Conservation (phyloP, 176 grass and related monocot genomes). For the Musa troglodytarum region DNA sequence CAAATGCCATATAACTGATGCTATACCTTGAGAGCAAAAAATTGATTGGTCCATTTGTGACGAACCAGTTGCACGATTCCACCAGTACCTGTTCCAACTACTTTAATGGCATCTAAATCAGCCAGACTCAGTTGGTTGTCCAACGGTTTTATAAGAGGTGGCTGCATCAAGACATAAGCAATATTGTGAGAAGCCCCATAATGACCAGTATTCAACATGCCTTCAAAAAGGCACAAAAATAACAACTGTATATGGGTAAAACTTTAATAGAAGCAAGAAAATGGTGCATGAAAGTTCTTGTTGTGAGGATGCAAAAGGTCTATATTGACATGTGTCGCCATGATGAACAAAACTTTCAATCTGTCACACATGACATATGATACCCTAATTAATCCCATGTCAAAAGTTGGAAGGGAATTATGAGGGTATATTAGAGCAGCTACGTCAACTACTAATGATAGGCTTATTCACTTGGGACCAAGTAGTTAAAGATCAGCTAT, state of each 20-base stretch:
- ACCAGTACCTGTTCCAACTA: constrained; percentile 81
- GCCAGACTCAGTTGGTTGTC: constrained; percentile 73
- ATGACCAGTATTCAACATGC: no score
- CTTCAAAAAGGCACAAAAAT: not conserved
- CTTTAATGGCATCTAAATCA: constrained; percentile 81
- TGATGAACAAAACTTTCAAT: no score
- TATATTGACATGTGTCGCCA: no score
- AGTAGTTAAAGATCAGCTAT: not conserved
- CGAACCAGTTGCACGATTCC: constrained; percentile 88
- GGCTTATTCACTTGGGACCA: not conserved
- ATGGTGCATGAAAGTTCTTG: no score
- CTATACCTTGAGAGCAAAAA: constrained; percentile 94
- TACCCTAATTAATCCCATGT: no score
- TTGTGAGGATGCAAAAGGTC: no score
- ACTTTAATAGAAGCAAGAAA: no score
- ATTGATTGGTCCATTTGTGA: constrained; percentile 96
- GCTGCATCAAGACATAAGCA: constrained; percentile 31
- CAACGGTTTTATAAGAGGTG: constrained; percentile 45
- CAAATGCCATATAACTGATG: not conserved
- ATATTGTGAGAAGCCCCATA: not conserved
- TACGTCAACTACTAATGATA: no score
- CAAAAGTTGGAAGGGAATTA: no score
- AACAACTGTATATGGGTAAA: no score
- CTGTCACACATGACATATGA: no score
- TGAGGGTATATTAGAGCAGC: no score